Evolutionary conservation across 2,329 filamentous ascomycete species (phyloP).

Genomic region (Teratosphaeria epicoccoides): DNA sequence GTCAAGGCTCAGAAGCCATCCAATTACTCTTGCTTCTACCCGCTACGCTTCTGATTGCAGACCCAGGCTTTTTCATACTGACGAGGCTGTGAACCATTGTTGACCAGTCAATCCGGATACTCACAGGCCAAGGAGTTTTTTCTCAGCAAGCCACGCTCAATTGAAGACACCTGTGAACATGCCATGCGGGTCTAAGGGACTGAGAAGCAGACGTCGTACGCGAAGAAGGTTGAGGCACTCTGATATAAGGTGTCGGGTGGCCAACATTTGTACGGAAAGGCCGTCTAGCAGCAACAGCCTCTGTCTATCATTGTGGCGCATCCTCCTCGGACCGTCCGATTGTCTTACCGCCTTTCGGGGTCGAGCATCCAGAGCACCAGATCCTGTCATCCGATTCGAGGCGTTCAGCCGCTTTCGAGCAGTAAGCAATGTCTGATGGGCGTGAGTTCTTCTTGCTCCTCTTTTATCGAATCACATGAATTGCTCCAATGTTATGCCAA

Average conservation of each 20-base stretch:
- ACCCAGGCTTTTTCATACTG: background rate
- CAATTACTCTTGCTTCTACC: background rate
- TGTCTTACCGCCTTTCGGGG: background rate
- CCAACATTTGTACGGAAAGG: background rate
- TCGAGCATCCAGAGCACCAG: background rate
- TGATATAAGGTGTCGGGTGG: background rate
- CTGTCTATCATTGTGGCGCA: background rate
- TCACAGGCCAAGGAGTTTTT: background rate
- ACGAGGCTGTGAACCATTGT: background rate
- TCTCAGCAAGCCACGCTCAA: background rate
- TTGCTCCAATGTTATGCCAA: background rate
- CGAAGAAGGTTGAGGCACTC: background rate
- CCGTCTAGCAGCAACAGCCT: background rate
- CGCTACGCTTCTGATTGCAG: background rate
- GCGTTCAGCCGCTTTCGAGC: background rate
- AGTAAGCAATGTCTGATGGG: constrained; percentile 44
- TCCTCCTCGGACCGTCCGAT: background rate
- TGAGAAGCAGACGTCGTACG: background rate
- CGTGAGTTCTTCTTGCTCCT: constrained; percentile 26
- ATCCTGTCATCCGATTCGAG: background rate
- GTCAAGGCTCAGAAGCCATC: background rate
- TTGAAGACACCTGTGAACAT: background rate
- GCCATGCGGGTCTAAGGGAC: background rate
- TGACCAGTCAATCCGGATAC: background rate
- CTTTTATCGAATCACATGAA: background rate